phyloP scores from a whole-genome alignment of 495 filamentous ascomycete species.

The Aspergillus haitiensis region DNA sequence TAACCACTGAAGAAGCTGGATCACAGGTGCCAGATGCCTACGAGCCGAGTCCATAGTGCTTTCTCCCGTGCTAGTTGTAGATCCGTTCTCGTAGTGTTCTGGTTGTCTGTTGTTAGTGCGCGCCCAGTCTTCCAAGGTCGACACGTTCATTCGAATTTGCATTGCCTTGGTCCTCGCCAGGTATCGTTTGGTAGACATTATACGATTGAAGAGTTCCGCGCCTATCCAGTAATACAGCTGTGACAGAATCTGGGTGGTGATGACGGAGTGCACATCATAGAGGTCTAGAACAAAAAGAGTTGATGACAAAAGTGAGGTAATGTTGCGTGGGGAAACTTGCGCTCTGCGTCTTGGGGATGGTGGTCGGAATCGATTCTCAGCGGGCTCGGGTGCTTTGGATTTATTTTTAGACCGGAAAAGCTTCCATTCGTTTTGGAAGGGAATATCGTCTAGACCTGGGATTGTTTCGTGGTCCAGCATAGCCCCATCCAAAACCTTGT shows the following conservation, averaged over 20 bases:
- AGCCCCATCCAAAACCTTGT: constrained; percentile 87
- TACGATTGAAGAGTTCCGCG: constrained; percentile 95
- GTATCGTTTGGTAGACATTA: constrained; percentile 93
- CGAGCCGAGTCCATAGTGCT: constrained; percentile 78
- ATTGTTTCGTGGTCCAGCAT: constrained; percentile 99
- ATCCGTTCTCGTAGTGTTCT: constrained; percentile 92
- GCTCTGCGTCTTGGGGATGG: constrained; percentile 93
- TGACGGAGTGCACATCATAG: constrained; percentile 98
- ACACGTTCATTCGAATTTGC: constrained; percentile 99
- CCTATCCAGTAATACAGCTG: constrained; percentile 97
- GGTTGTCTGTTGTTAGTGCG: constrained; percentile 88
- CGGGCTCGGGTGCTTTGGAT: constrained; percentile 74
- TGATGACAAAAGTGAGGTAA: constrained; percentile 94
- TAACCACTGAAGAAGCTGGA: constrained; percentile 95
- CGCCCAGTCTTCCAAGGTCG: constrained; percentile 93
- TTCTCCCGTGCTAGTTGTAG: constrained; percentile 83
- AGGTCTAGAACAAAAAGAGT: constrained; percentile 97
- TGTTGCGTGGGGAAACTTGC: constrained; percentile 88
- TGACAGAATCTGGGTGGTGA: constrained; percentile 85
- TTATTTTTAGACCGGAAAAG: constrained; percentile 89
- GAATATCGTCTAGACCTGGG: constrained; percentile 91
- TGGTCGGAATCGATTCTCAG: constrained; percentile 89
- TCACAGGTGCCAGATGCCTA: constrained; percentile 82
- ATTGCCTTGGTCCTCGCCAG: constrained; percentile 97
- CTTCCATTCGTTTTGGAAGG: constrained; percentile 98